These are phyloP conservation scores for Penicillium ochrochloron DNA, from an alignment of 495 filamentous ascomycete genomes.

Conservation along the genomic window DNA sequence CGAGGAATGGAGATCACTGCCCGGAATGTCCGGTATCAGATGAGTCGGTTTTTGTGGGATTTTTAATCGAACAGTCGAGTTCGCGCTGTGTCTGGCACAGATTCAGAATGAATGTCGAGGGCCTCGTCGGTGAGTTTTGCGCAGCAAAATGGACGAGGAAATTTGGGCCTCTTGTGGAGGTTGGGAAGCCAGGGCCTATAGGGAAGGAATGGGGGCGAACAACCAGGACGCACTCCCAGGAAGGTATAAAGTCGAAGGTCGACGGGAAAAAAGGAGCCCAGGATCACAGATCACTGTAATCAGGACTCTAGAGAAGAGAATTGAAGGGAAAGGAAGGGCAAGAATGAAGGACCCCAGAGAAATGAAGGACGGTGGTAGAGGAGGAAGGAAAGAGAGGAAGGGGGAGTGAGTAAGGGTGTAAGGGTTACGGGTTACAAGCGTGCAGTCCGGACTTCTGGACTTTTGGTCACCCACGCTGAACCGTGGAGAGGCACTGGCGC, in stretches of 20 bases:
- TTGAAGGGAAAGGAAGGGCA: constrained; percentile 30
- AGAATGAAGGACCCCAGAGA: constrained; percentile 23
- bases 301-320: constrained; percentile 41
- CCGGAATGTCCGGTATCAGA: constrained; percentile 42
- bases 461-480: constrained; percentile 4
- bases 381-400: constrained; percentile 13
- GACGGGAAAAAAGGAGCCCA: constrained; percentile 41
- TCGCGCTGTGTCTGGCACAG: constrained; percentile 28
- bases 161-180: constrained; percentile 26
- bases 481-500: constrained; percentile 16
- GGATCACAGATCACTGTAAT: constrained; percentile 47
- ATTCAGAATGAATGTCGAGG: constrained; percentile 31
- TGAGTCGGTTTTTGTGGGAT: constrained; percentile 12
- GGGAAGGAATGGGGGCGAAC: constrained; percentile 43
- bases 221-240: constrained; percentile 45
- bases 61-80: constrained; percentile 10
- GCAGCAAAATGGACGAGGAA: constrained; percentile 32
- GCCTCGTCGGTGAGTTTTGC: constrained; percentile 24
- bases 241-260: constrained; percentile 22
- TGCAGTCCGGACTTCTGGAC: constrained; percentile 1
- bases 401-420: constrained; percentile 23
- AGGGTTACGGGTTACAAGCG: background rate
- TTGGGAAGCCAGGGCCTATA: constrained; percentile 31
- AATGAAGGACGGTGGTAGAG: constrained; percentile 16
- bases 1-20: constrained; percentile 39